Percentiles rank a stretch among this genome's conserved stretches.
Conservation (phyloP, 345 rosid species). For the Dimocarpus longan region DNA sequence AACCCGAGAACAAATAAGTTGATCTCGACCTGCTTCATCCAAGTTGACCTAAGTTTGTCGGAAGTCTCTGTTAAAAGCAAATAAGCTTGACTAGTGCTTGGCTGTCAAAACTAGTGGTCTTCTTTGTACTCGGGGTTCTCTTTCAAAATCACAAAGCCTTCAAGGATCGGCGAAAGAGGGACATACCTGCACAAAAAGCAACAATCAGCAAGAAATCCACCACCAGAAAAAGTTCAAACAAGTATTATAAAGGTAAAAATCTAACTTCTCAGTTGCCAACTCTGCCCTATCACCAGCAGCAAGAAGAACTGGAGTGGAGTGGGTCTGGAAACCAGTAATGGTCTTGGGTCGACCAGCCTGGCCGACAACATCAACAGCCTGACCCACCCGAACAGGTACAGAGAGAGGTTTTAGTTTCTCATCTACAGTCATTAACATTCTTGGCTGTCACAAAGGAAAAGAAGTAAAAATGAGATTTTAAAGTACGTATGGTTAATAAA, state of each 20-base stretch:
- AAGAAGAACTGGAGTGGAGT: constrained; percentile 89
- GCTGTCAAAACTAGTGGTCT: constrained; percentile 37
- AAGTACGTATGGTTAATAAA: not conserved
- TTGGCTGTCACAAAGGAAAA: constrained; percentile 55
- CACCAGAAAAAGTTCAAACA: not conserved
- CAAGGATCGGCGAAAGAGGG: constrained; percentile 86
- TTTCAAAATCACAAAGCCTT: constrained; percentile 85
- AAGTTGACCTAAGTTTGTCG: not conserved
- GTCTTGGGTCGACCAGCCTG: constrained; percentile 98
- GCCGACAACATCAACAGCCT: constrained; percentile 97
- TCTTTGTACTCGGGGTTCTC: constrained; percentile 83
- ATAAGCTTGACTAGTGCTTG: not conserved
- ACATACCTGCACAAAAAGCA: constrained; percentile 55
- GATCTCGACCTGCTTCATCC: not conserved
- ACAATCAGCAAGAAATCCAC: not conserved
- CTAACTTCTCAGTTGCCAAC: constrained; percentile 91
- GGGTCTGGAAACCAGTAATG: constrained; percentile 96
- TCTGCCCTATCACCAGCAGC: constrained; percentile 98
- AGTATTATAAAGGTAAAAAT: not conserved
- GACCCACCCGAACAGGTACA: constrained; percentile 89
- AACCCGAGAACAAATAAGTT: not conserved
- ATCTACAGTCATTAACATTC: constrained; percentile 91
- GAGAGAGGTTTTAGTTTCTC: constrained; percentile 79
- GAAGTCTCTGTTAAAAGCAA: not conserved
- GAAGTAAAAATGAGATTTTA: not conserved